phyloP scores from a whole-genome alignment of 2,329 filamentous ascomycete species.

The Epichloe amarillans region DNA sequence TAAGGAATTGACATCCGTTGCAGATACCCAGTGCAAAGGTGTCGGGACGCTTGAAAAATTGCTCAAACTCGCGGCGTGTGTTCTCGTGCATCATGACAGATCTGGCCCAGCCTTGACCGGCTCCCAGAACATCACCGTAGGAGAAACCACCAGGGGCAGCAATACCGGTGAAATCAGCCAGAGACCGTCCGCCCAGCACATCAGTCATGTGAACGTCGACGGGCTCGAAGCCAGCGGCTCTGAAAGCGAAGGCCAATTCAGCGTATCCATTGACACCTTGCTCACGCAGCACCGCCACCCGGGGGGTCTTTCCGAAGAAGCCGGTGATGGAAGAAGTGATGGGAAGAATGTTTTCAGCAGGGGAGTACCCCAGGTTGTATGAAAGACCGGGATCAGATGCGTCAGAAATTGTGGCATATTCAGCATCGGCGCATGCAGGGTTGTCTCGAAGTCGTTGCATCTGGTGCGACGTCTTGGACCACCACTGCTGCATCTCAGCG shows the following conservation, averaged over 20 bases:
- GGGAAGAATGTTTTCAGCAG: constrained; percentile 62
- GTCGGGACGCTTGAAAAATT: constrained; percentile 76
- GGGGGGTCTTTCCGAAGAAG: constrained; percentile 49
- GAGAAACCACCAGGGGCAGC: constrained; percentile 96
- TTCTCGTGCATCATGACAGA: constrained; percentile 77
- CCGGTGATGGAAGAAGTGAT: constrained; percentile 30
- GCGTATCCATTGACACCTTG: constrained; percentile 91
- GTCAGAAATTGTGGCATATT: constrained; percentile 64
- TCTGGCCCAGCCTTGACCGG: constrained; percentile 94
- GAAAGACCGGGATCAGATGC: constrained; percentile 68
- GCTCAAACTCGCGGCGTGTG: constrained; percentile 60
- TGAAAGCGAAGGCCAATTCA: constrained; percentile 98
- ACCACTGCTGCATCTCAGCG: constrained; percentile 67
- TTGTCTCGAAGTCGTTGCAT: constrained; percentile 91
- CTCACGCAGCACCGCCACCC: constrained; percentile 85
- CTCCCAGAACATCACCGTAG: constrained; percentile 74
- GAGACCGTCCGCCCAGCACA: constrained; percentile 64
- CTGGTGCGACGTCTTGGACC: constrained; percentile 77
- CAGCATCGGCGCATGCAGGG: constrained; percentile 69
- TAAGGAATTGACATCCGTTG: constrained; percentile 95
- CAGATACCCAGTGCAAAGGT: constrained; percentile 91
- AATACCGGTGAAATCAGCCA: constrained; percentile 73
- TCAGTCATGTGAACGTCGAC: constrained; percentile 97
- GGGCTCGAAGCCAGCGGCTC: constrained; percentile 76
- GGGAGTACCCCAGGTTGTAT: constrained; percentile 71